Conservation (phyloP, 352 stramenopile genomes). For the Phytophthora agathidicida region DNA sequence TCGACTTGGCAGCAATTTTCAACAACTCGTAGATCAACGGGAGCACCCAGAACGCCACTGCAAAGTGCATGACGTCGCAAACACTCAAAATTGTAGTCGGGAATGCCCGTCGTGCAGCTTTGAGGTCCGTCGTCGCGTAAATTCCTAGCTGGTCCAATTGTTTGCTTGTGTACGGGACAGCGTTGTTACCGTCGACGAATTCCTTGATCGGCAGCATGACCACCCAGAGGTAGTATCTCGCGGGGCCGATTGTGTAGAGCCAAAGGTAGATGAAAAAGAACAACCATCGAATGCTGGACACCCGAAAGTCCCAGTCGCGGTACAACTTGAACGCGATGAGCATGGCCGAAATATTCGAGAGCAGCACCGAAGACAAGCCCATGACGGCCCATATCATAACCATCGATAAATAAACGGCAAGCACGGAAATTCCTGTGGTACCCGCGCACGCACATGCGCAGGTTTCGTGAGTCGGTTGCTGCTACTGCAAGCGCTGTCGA, state of each 20-base stretch:
- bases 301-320: slow-evolving; percentile 53
- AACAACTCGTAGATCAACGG: slow-evolving; percentile 66
- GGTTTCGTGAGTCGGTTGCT: slow-evolving; percentile 7
- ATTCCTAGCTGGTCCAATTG: slow-evolving; percentile 61
- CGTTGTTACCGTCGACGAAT: slow-evolving; percentile 44
- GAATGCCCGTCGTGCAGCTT: slow-evolving; percentile 25
- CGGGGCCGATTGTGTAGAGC: slow-evolving; percentile 39
- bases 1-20: slow-evolving; percentile 59
- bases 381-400: slow-evolving; percentile 44
- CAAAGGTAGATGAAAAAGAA: slow-evolving; percentile 69
- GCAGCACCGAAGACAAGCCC: slow-evolving; percentile 32
- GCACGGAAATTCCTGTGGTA: slow-evolving; percentile 8
- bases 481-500: background rate
- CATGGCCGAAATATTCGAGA: slow-evolving; percentile 43
- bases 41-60: slow-evolving; percentile 53
- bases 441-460: slow-evolving; percentile 29
- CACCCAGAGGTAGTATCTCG: slow-evolving; percentile 52
- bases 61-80: slow-evolving; percentile 60
- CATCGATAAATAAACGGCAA: slow-evolving; percentile 26
- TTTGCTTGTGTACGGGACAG: slow-evolving; percentile 31
- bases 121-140: slow-evolving; percentile 44
- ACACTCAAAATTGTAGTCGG: slow-evolving; percentile 44
- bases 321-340: slow-evolving; percentile 53
- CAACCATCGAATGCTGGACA: slow-evolving; percentile 61
- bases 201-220: slow-evolving; percentile 35